phyloP scores from a whole-genome alignment of 2,329 filamentous ascomycete genomes.

The Sphaerostilbella broomeana region DNA sequence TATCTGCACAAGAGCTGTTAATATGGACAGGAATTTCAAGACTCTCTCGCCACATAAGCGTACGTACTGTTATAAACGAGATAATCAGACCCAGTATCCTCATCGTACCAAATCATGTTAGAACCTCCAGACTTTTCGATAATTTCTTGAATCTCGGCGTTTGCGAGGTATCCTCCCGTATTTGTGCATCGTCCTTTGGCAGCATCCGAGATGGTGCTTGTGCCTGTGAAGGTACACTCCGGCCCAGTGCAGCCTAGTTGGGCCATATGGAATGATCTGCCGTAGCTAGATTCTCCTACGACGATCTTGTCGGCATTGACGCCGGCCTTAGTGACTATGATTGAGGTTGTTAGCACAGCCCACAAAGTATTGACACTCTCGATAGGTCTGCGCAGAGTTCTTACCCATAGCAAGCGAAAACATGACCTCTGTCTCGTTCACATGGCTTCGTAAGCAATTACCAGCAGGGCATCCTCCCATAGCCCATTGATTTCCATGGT shows the following conservation, averaged over 20 bases:
- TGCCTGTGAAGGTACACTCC: background rate
- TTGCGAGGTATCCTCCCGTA: conserved; percentile 21
- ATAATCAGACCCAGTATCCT: conserved; percentile 5
- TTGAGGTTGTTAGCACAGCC: no score
- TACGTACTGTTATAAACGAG: conserved; percentile 9
- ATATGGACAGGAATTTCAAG: no score
- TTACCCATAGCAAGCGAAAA: conserved; percentile 28
- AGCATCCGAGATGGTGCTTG: conserved; percentile 15
- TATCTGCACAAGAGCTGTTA: background rate
- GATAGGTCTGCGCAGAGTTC: no score
- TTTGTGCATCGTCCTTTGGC: conserved; percentile 20
- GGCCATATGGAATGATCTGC: conserved; percentile 9
- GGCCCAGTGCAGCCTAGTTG: conserved; percentile 3
- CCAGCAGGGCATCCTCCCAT: conserved; percentile 22
- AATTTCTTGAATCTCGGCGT: conserved; percentile 20
- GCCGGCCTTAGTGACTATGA: conserved; percentile 29
- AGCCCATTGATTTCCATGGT: conserved; percentile 21
- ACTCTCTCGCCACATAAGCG: background rate
- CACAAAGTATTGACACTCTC: no score
- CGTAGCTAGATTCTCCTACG: conserved; percentile 6
- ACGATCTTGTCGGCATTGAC: conserved; percentile 14
- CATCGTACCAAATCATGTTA: conserved; percentile 6
- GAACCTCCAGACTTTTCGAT: conserved; percentile 13
- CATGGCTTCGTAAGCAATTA: conserved; percentile 29
- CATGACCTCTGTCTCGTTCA: conserved; percentile 32